phyloP scores from a whole-genome alignment of 2,329 filamentous ascomycete species.

The Blastomyces silverae region DNA sequence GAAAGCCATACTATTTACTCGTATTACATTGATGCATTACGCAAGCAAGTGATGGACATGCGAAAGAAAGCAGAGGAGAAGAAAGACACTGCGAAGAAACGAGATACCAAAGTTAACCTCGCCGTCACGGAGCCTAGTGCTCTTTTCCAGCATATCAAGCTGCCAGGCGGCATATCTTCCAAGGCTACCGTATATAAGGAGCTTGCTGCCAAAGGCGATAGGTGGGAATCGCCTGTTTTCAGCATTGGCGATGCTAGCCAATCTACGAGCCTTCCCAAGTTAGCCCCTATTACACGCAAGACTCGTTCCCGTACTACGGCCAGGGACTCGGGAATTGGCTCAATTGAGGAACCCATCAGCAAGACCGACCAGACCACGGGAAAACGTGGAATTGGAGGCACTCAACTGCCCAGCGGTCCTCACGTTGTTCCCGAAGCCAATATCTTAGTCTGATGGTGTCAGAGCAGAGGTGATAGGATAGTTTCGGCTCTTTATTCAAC shows the following conservation, averaged over 20 bases:
- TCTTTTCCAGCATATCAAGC: conserved; percentile 79
- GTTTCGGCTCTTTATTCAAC: background rate
- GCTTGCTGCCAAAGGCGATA: conserved; percentile 76
- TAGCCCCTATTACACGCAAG: conserved; percentile 52
- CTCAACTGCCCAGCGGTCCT: background rate
- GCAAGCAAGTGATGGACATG: conserved; percentile 65
- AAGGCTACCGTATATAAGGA: conserved; percentile 94
- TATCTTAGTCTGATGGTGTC: background rate
- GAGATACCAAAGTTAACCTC: conserved; percentile 69
- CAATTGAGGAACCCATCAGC: background rate
- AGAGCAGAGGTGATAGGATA: background rate
- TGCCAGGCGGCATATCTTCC: conserved; percentile 81
- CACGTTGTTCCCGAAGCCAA: background rate
- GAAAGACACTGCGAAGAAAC: conserved; percentile 46
- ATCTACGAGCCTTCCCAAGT: conserved; percentile 62
- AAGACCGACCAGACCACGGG: background rate
- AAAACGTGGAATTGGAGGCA: background rate
- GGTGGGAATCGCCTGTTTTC: conserved; percentile 94
- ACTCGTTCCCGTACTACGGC: conserved; percentile 41
- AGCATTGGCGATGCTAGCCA: conserved; percentile 70
- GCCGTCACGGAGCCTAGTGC: conserved; percentile 83
- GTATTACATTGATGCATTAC: conserved; percentile 69
- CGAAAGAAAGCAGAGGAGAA: conserved; percentile 74
- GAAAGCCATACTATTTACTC: conserved; percentile 76
- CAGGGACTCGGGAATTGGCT: conserved; percentile 10